phyloP scores from a whole-genome alignment of 164 flowering plant genomes.

The Protea cynaroides region DNA sequence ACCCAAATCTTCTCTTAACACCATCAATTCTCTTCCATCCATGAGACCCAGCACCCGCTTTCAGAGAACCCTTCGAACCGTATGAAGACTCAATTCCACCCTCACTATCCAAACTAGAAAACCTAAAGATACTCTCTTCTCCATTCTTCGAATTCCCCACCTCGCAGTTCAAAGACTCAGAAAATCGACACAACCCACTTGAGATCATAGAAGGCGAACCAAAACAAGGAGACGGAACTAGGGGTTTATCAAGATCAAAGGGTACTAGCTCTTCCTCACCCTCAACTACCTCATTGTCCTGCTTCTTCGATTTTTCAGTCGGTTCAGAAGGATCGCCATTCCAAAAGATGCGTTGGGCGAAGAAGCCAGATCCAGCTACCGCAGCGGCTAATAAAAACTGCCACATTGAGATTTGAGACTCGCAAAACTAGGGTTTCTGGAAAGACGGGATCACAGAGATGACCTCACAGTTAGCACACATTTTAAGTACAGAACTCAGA shows the following conservation, averaged over 20 bases:
- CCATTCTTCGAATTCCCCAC: conserved; percentile 3
- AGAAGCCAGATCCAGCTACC: conserved; percentile 54
- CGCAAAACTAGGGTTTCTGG: no score
- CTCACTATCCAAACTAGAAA: conserved; percentile 38
- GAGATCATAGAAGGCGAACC: neutral
- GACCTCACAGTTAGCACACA: no score
- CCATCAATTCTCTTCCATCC: conserved; percentile 8
- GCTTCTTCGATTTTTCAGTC: neutral
- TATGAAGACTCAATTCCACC: conserved; percentile 7
- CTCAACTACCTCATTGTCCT: neutral
- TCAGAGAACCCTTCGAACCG: conserved; percentile 19
- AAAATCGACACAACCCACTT: neutral
- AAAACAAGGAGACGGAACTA: conserved; percentile 1
- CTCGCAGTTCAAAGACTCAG: conserved; percentile 6
- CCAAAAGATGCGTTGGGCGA: conserved; percentile 34
- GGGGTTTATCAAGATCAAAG: neutral
- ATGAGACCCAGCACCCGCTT: conserved; percentile 5
- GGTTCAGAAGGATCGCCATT: conserved; percentile 4
- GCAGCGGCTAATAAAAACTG: conserved; percentile 58
- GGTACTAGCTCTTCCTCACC: neutral
- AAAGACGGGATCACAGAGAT: no score
- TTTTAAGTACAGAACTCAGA: no score
- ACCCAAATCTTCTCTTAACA: conserved; percentile 10
- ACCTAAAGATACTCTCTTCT: conserved; percentile 48
- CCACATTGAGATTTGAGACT: conserved; percentile 43